A percentile compares a stretch with the other conserved stretches of the same genome.
These are phyloP conservation scores for Dictyostelium brefeldianum DNA, from an alignment of 78 protist genomes.

Conservation along the genomic window DNA sequence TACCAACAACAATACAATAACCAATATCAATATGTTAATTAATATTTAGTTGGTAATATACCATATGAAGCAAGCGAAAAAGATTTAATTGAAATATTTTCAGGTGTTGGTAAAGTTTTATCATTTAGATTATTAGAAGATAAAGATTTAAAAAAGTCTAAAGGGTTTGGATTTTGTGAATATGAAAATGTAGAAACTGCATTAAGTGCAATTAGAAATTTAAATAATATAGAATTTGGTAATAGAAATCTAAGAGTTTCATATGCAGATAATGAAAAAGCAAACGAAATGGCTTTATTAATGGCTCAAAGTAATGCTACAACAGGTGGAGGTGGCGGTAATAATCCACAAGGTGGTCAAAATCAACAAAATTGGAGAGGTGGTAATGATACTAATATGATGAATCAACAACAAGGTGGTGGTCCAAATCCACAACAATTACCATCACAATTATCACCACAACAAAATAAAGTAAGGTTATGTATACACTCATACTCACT, in stretches of 20 bases:
- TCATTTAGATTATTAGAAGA: constrained; percentile 90
- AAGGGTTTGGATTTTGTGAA: constrained; percentile 95
- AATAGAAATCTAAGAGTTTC: constrained; percentile 80
- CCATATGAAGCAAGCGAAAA: constrained; percentile 93
- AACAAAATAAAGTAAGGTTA: neutral
- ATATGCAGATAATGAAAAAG: constrained; percentile 82
- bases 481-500: neutral
- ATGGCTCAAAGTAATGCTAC: neutral
- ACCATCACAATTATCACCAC: constrained; percentile 14
- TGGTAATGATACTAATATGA: constrained; percentile 8
- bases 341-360: constrained; percentile 19
- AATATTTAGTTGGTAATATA: constrained; percentile 92
- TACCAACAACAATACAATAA: too few relatives aligned
- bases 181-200: constrained; percentile 90
- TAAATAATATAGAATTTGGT: constrained; percentile 73
- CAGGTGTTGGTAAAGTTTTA: constrained; percentile 88
- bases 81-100: constrained; percentile 85
- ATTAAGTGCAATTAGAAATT: constrained; percentile 86
- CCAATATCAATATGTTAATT: neutral
- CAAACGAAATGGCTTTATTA: constrained; percentile 35
- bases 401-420: constrained; percentile 2
- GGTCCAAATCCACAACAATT: constrained; percentile 8
- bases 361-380: constrained; percentile 28
- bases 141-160: constrained; percentile 89
- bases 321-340: neutral